phyloP scores from a whole-genome alignment of 2,329 filamentous ascomycete genomes.

The Claviceps pazoutovae region DNA sequence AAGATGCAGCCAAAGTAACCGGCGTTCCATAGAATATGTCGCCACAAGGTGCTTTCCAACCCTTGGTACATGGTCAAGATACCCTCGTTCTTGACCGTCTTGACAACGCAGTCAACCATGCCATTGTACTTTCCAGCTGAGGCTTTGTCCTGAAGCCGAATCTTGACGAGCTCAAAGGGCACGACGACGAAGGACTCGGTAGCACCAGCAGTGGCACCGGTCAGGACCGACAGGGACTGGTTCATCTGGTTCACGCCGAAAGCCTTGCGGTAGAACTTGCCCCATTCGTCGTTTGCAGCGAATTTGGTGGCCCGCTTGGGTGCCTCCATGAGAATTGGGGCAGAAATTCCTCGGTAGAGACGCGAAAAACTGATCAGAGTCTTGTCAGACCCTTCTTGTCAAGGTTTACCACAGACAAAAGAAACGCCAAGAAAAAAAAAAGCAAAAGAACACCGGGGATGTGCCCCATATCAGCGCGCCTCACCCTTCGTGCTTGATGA shows the following conservation, averaged over 20 bases:
- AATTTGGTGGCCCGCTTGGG: slow-evolving; percentile 94
- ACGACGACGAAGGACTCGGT: slow-evolving; percentile 96
- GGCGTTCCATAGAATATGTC: slow-evolving; percentile 79
- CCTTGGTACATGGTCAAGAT: slow-evolving; percentile 87
- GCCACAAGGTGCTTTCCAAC: slow-evolving; percentile 91
- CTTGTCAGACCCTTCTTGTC: not conserved
- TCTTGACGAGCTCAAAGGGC: slow-evolving; percentile 97
- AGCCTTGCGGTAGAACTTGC: slow-evolving; percentile 75
- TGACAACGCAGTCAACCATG: slow-evolving; percentile 64
- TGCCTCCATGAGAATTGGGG: slow-evolving; percentile 96
- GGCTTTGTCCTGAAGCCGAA: slow-evolving; percentile 89
- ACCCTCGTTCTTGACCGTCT: slow-evolving; percentile 76
- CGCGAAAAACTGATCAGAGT: slow-evolving; percentile 52
- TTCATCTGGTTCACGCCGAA: slow-evolving; percentile 83
- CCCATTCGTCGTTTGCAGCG: slow-evolving; percentile 97
- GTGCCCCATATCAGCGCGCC: slow-evolving; percentile 11
- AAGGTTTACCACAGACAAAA: not conserved
- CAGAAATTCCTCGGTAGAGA: slow-evolving; percentile 88
- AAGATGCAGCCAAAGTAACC: slow-evolving; percentile 98
- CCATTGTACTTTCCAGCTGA: slow-evolving; percentile 79
- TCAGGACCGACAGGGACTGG: slow-evolving; percentile 81
- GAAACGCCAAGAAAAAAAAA: not conserved
- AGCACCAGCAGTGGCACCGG: slow-evolving; percentile 85
- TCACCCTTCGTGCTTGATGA: slow-evolving; percentile 88
- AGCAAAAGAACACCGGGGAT: not conserved